Evolutionary conservation across 2,329 filamentous ascomycete genomes (phyloP).

Genomic region (Penicillium italicum): DNA sequence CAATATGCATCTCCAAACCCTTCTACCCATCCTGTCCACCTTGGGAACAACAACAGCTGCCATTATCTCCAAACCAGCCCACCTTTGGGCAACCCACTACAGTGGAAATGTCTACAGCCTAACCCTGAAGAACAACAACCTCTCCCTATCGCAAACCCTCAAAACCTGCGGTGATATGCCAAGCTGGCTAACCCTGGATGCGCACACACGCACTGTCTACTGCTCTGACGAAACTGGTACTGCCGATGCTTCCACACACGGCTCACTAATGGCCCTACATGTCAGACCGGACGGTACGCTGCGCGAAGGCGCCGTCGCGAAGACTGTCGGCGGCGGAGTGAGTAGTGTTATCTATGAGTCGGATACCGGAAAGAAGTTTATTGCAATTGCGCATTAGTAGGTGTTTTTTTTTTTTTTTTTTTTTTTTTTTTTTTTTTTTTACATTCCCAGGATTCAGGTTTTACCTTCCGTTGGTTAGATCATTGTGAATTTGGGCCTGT

Average conservation of each 20-base stretch:
- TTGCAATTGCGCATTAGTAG: constrained; percentile 41
- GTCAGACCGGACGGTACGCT: constrained; percentile 20
- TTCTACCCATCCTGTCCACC: constrained; percentile 7
- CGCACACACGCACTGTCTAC: constrained; percentile 27
- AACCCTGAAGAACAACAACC: constrained; percentile 11
- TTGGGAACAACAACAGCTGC: neutral
- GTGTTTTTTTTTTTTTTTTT: constrained; percentile 9
- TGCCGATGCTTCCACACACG: constrained; percentile 21
- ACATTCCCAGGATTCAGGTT: neutral
- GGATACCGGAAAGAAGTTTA: constrained; percentile 23
- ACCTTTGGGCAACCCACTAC: constrained; percentile 22
- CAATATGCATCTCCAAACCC: constrained; percentile 13
- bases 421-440: neutral
- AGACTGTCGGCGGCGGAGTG: constrained; percentile 32
- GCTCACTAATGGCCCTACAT: constrained; percentile 29
- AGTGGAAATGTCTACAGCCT: constrained; percentile 25
- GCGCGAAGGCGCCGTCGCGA: constrained; percentile 18
- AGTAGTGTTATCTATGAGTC: constrained; percentile 33
- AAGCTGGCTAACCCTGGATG: constrained; percentile 37
- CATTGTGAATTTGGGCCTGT: neutral
- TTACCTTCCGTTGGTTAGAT: neutral
- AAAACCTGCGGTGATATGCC: constrained; percentile 35
- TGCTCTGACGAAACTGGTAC: constrained; percentile 36
- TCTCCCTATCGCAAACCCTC: constrained; percentile 24
- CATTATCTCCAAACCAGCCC: neutral